Evolutionary conservation across 2,329 filamentous ascomycete species (phyloP).

Genomic region (Ascochyta koolunga): DNA sequence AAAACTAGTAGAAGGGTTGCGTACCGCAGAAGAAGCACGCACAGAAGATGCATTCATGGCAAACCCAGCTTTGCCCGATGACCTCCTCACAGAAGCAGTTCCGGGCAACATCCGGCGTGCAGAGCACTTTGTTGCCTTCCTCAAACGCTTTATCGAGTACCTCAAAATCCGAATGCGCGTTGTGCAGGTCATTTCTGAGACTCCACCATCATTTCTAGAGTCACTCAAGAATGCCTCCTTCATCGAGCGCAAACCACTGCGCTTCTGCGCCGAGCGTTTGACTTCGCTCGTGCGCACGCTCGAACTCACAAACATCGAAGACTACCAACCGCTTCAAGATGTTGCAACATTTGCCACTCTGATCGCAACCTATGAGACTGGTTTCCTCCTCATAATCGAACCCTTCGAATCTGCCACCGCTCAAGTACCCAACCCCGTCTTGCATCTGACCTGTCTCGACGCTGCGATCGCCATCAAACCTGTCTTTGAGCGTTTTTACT

Average conservation of each 20-base stretch:
- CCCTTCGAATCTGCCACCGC: slow-evolving; percentile 95
- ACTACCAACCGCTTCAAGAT: slow-evolving; percentile 95
- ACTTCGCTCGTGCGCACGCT: slow-evolving; percentile 94
- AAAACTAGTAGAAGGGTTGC: slow-evolving; percentile 89
- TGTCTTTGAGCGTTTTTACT: slow-evolving; percentile 96
- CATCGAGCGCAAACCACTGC: slow-evolving; percentile 92
- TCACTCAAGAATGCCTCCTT: slow-evolving; percentile 96
- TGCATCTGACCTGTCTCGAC: slow-evolving; percentile 96
- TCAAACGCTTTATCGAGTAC: slow-evolving; percentile 97
- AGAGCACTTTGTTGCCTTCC: slow-evolving; percentile 92
- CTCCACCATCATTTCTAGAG: slow-evolving; percentile 87
- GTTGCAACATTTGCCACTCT: slow-evolving; percentile 97
- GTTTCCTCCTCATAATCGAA: slow-evolving; percentile 94
- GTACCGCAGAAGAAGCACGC: slow-evolving; percentile 85
- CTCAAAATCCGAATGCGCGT: slow-evolving; percentile 99
- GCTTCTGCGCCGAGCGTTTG: slow-evolving; percentile 92
- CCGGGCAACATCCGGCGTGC: slow-evolving; percentile 95
- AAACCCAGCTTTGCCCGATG: slow-evolving; percentile 91
- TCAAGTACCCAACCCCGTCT: slow-evolving; percentile 92
- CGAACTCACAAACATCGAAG: slow-evolving; percentile 96
- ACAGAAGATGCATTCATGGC: slow-evolving; percentile 97
- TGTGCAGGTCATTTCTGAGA: slow-evolving; percentile 95
- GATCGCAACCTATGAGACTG: slow-evolving; percentile 94
- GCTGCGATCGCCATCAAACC: slow-evolving; percentile 98
- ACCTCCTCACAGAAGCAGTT: slow-evolving; percentile 92